These are phyloP conservation scores for Corrigiola litoralis DNA, from an alignment of 179 eudicot genomes.

Conservation along the genomic window DNA sequence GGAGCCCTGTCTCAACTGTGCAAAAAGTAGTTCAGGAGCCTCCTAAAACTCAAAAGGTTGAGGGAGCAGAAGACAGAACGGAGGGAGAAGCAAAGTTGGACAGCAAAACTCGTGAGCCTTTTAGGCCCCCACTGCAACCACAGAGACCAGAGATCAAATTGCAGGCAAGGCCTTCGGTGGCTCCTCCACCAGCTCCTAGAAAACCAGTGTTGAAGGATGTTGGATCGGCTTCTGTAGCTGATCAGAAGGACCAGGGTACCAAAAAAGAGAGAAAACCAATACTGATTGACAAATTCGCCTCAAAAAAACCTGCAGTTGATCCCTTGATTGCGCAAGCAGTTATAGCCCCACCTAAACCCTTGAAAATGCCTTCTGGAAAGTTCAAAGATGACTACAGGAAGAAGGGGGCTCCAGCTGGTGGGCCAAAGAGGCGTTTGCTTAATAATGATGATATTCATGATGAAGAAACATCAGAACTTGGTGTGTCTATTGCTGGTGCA, in stretches of 20 bases:
- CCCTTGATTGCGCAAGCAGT: conserved; percentile 67
- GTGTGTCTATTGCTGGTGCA: conserved; percentile 58
- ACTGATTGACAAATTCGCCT: conserved; percentile 80
- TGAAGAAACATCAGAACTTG: conserved; percentile 70
- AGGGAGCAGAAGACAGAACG: conserved; percentile 25
- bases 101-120: conserved; percentile 31
- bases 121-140: conserved; percentile 44
- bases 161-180: conserved; percentile 67
- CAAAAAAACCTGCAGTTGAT: conserved; percentile 61
- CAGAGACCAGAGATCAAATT: conserved; percentile 53
- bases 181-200: conserved; percentile 50
- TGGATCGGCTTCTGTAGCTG: conserved; percentile 38
- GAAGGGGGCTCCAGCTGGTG: conserved; percentile 54
- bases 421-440: conserved; percentile 58
- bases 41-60: conserved; percentile 35
- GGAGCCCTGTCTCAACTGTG: conserved; percentile 57
- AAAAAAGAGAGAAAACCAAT: conserved; percentile 69
- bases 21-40: conserved; percentile 52
- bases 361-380: conserved; percentile 49
- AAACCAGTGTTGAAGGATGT: conserved; percentile 67
- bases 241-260: conserved; percentile 33
- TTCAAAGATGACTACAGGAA: conserved; percentile 64
- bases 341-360: conserved; percentile 74
- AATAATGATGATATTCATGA: conserved; percentile 33
- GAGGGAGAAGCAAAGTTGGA: conserved; percentile 32